phyloP scores from a whole-genome alignment of 768 basidiomycete genomes.

The Leccinum variicolor region DNA sequence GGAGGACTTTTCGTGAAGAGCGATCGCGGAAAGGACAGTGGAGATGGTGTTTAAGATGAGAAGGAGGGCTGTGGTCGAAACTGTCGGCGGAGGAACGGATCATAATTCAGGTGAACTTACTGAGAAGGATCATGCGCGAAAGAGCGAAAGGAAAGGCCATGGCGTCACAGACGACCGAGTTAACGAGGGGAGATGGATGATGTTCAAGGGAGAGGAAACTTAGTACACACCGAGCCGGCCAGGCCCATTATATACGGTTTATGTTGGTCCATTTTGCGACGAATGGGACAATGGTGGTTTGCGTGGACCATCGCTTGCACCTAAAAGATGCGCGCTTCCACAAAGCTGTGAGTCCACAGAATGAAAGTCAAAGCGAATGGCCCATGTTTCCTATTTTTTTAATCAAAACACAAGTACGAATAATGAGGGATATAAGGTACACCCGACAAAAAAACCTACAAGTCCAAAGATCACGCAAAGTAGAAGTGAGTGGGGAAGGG shows the following conservation, averaged over 20 bases:
- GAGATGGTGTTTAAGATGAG: conserved; percentile 11
- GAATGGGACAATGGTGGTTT: conserved; percentile 8
- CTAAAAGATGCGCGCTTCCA: neutral
- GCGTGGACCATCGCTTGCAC: conserved; percentile 5
- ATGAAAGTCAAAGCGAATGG: neutral
- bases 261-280: neutral
- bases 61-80: conserved; percentile 15
- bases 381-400: neutral
- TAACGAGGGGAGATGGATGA: conserved; percentile 6
- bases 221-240: neutral
- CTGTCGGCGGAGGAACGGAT: neutral
- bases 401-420: neutral
- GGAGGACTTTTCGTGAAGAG: conserved; percentile 21
- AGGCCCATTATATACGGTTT: conserved; percentile 14
- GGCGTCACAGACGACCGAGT: conserved; percentile 21
- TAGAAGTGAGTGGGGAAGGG: neutral
- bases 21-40: conserved; percentile 12
- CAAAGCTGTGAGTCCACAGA: conserved; percentile 1
- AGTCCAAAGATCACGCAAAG: neutral
- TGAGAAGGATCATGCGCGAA: conserved; percentile 17
- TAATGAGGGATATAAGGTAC: conserved; percentile 8
- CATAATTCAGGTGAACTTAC: conserved; percentile 8
- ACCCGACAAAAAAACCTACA: neutral
- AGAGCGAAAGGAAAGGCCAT: conserved; percentile 10
- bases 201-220: conserved; percentile 2